Evolutionary conservation across 2,329 filamentous ascomycete genomes (phyloP), one percentile per base, ranked within the genome.

Genomic region (Beauveria asiatica): DNA sequence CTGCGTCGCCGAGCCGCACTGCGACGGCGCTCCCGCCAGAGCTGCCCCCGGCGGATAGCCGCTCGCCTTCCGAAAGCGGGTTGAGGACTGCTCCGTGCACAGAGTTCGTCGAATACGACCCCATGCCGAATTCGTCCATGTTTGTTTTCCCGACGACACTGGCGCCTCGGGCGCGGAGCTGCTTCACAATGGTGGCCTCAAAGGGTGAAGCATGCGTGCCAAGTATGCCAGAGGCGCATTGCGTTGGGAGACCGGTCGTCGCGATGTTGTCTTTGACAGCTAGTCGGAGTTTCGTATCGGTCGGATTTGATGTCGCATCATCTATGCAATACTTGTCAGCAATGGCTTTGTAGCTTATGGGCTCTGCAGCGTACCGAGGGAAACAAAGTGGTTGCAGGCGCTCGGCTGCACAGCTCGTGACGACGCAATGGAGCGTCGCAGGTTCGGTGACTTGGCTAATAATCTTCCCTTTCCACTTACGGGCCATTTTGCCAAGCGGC

Each of bases 61-160:
- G 60, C 50, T 69, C 70, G 48, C 67, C 62, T 1, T 69, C 62
- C 0, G 69, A 75, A 57, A 76, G 72, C 8, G 74, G 76, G 63
- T 82, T 85, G 57, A 71, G 76, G 5, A 93, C 88, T 1, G 83
- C 71, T 1, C 89, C 89, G 66, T 86, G 84, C 59, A 79, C 74
- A 1, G 90, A 92, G 67, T 87, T 85, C 56, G 76, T 76, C 1
- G 90, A 92, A 67, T 96, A 87, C 9, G 91, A 95, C 2, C 92
- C 92, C 92, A 96, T 96, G 30, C 92, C 92, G 70, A 96, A 96
- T 70, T 96, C 94, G 74, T 97, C 94, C 79, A 97, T 85, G 70
- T 96, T 96, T 2, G 91, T 92, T 73, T 96, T 96, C 7, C 88
- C 88, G 1, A 86, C 79, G 2, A 93, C 72, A 6, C 81, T 72